These are phyloP conservation scores for Daedaleopsis sinensis DNA, from an alignment of 768 basidiomycete genomes.

Conservation along the genomic window DNA sequence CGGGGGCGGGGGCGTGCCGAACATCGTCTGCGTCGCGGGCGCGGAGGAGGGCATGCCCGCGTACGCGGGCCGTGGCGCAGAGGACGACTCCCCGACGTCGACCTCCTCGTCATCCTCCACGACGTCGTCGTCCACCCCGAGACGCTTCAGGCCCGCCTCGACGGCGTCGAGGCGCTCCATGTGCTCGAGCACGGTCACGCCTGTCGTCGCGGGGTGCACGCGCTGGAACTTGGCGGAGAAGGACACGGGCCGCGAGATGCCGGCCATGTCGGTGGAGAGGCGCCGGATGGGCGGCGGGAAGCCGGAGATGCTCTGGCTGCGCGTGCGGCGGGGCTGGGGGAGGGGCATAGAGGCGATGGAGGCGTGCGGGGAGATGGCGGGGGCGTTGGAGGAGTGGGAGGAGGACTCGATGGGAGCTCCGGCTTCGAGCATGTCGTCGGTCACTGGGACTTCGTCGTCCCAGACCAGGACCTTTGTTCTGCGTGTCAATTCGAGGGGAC, in stretches of 20 bases:
- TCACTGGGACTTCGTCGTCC: slow-evolving; percentile 82
- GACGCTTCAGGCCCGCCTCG: slow-evolving; percentile 74
- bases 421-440: slow-evolving; percentile 50
- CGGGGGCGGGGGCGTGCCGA: neutral
- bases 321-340: slow-evolving; percentile 50
- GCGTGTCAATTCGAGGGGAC: slow-evolving; percentile 90
- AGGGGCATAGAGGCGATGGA: slow-evolving; percentile 68
- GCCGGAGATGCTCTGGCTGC: slow-evolving; percentile 64
- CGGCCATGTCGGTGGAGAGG: slow-evolving; percentile 63
- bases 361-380: slow-evolving; percentile 52
- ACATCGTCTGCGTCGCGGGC: slow-evolving; percentile 17
- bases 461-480: slow-evolving; percentile 79
- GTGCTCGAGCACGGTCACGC: slow-evolving; percentile 83
- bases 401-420: slow-evolving; percentile 40
- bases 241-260: slow-evolving; percentile 73
- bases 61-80: neutral
- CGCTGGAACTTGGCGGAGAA: slow-evolving; percentile 84
- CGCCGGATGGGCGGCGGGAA: slow-evolving; percentile 73
- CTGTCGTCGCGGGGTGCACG: slow-evolving; percentile 84
- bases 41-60: slow-evolving; percentile 8
- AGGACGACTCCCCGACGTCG: slow-evolving; percentile 61
- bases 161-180: slow-evolving; percentile 84
- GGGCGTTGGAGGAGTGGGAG: slow-evolving; percentile 29
- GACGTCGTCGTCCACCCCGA: slow-evolving; percentile 60
- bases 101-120: slow-evolving; percentile 56